Base-by-base conservation (phyloP, 1,284 basidiomycete species). In the Irpex lacteus region DNA sequence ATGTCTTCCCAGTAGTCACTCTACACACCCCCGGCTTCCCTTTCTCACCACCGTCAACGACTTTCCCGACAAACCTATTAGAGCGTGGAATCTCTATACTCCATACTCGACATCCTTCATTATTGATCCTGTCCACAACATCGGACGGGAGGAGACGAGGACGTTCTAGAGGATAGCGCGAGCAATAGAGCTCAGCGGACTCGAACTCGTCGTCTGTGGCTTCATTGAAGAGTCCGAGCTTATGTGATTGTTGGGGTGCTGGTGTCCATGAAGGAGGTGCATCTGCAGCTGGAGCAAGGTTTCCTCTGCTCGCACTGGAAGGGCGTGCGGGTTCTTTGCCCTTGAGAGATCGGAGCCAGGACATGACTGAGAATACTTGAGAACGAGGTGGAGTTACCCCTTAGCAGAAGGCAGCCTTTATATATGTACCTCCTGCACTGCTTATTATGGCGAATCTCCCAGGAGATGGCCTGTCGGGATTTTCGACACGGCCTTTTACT, bases 201-300 rank as follows among this genome's bases (percentile, higher is more conserved):
- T 80, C 71, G 70, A 76, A 89, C 64, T 87, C 85, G 6, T 82
- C 74, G 21, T 81, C 77, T 0, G 83, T 71, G 2, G 87, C 87
- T 66, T 90, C 88, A 57, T 78, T 78, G 65, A 73, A 78, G 56
- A 82, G 79, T 2, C 87, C 87, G 11, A 70, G 73, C 13, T 68
- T 67, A 68, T 85, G 78, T 2, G 79, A 77, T n/a, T 59, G 62
- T 67, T 85, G 84, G 0, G 79, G 78, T 0, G 84, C 83, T 34
- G 85, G 76, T 0, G 81, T 72, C 84, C 84, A 85, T 61, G 71
- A 73, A 4, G 83, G 83, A n/a, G 81, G 83, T 18, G 73, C 70
- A 4, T 57, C 60, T 15, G n/a, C 37, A 3, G 50, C 44, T 36
- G 54, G 32, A 56, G 34, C 26, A 34, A 4, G 2, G 6, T 36